Evolutionary conservation across 75 land plant genomes (phyloP), one percentile per base, ranked within the genome.

Genomic region (Pinus albicaulis): DNA sequence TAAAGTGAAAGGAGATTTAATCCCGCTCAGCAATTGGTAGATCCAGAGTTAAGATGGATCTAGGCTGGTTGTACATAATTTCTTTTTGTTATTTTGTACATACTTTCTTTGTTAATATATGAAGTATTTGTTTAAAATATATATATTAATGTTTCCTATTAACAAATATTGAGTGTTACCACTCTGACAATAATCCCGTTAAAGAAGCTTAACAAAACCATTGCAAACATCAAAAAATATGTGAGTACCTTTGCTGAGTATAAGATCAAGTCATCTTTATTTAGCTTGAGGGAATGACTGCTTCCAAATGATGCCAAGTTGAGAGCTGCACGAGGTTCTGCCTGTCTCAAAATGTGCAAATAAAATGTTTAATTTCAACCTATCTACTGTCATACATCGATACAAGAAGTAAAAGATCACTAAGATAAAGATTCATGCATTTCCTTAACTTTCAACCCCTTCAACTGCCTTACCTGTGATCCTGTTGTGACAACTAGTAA

Each of bases 261-360:
- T 11, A 85, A 77, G 38, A 85, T 74, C 23, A 85, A 59, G 70
- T 85, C 87, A 55, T 85, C 87, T 74, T 83, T 82, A 65, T 75
- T 73, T 59, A 85, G 74, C 78, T 82, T 85, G 26, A 85, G 71
- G 41, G 74, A 57, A 57, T 78, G 82, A 61, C 86, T 79, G 25
- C 41, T 57, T 24, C 81, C 87, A 79, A 79, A 64, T 57, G 87
- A 85, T 28, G 87, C 87, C 73, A 85, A 62, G 72, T 85, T 85
- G 19, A 85, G 68, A 23, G 87, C 87, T 74, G 87, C 86, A 62
- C 87, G 87, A 76, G 87, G 70, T 73, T 85, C 87, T 57, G 85
- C 87, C 87, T 85, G 86, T 25, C 72, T 52, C 56, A 36, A 82
- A 55, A 34, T 57, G 22, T 16, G 73, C 25, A 55, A 44, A 31